Evolutionary conservation across 805 yeast genomes (phyloP), one percentile per base, ranked within the genome.

Genomic region (Spathaspora gorwiae): DNA sequence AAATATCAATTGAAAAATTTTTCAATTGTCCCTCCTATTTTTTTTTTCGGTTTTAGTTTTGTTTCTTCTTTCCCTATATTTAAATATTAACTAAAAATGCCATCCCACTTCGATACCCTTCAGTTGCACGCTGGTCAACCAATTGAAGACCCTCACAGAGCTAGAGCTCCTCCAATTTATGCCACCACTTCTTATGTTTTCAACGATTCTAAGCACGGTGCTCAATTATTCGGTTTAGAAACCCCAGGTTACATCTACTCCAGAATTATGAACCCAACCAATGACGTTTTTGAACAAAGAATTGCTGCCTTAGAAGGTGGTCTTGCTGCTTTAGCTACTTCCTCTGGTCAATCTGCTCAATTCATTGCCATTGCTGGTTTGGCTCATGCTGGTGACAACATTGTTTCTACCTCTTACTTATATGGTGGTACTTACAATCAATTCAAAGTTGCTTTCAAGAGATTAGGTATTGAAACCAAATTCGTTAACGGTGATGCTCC

Each of bases 331-430:
- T 69, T 92, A 45, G 95, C 96, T 6, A 84, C 85, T 26, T 67
- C 95, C 19, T 90, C 97, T n/a, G 99, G 99, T 50, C 97, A 90
- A 70, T 92, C 97, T 44, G 97, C 98, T 26, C 97, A 90, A 65
- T 80, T 89, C 54, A 62, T 86, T 47, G 95, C 97, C 15, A 73
- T 90, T 62, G 76, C 87, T 32, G 88, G 88, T 46, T 75, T 90
- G 55, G 95, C 96, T 34, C 89, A 85, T 54, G 65, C 80, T 45
- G 98, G 98, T 56, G 96, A 89, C 62, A 94, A 94, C 71, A 79
- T 92, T 54, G 80, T 92, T 45, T 83, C 96, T 29, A 84, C 97
- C 24, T 79, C 95, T 6, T 88, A 63, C 73, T 73, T 92, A 50
- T 92, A 94, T 63, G 99, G 99, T 54, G 99, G 99, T 59, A 90